A percentile compares a stretch with the other conserved stretches of the same genome.
These are phyloP conservation scores for Euphorbia tirucalli DNA, from an alignment of 345 rosid genomes.

Conservation along the genomic window DNA sequence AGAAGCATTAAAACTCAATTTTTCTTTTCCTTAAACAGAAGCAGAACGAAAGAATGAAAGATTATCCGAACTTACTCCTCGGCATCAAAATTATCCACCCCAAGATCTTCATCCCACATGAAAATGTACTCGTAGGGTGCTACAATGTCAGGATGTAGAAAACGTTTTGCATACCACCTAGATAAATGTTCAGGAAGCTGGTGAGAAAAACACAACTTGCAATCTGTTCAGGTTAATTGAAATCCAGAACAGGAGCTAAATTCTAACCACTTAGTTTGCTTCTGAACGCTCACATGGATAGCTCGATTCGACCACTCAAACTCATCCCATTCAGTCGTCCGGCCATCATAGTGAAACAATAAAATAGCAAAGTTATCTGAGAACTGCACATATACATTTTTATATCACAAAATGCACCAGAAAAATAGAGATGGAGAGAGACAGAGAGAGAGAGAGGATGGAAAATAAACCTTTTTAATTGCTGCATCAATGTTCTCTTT, in stretches of 20 bases:
- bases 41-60: slow-evolving; percentile 8
- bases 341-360: slow-evolving; percentile 91
- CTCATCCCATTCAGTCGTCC: slow-evolving; percentile 79
- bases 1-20: neutral
- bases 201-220: slow-evolving; percentile 12
- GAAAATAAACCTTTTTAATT: slow-evolving; percentile 58
- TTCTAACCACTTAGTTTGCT: slow-evolving; percentile 90
- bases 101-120: slow-evolving; percentile 98
- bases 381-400: slow-evolving; percentile 46
- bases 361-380: slow-evolving; percentile 84
- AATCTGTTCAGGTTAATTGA: neutral
- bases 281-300: slow-evolving; percentile 75
- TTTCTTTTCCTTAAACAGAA: slow-evolving; percentile 8
- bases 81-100: slow-evolving; percentile 73
- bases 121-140: slow-evolving; percentile 86
- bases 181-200: slow-evolving; percentile 12
- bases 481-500: slow-evolving; percentile 78
- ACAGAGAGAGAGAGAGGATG: slow-evolving; percentile 6
- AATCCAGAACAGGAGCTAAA: slow-evolving; percentile 11
- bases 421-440: slow-evolving; percentile 2
- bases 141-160: slow-evolving; percentile 89
- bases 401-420: slow-evolving; percentile 4
- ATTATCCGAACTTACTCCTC: slow-evolving; percentile 59
- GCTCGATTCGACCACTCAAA: slow-evolving; percentile 94
- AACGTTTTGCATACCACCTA: slow-evolving; percentile 99